A percentile compares a stretch with the other conserved stretches of the same genome.
Evolutionary conservation across 345 rosid species (phyloP).

Genomic region (Trapa incisa): DNA sequence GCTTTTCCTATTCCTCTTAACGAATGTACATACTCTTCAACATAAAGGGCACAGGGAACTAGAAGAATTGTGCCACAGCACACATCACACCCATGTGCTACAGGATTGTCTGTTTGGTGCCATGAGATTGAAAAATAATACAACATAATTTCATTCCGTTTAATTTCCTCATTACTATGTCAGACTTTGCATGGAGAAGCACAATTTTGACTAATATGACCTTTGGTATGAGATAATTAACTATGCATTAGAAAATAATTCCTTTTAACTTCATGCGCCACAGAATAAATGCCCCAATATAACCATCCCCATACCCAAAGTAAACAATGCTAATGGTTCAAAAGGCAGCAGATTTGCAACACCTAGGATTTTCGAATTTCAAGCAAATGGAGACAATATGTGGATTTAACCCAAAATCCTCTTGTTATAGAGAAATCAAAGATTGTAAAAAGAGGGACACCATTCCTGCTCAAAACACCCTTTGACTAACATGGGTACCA

Average conservation of each 20-base stretch:
- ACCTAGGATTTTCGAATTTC: not conserved
- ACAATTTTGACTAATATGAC: not conserved
- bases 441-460: not conserved
- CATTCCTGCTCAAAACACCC: not conserved
- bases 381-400: not conserved
- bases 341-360: not conserved
- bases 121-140: no score
- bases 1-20: constrained; percentile 66
- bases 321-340: not conserved
- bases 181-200: no score
- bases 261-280: not conserved
- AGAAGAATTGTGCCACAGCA: not conserved
- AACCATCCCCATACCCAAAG: not conserved
- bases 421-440: not conserved
- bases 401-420: not conserved
- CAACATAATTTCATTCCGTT: no score
- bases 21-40: constrained; percentile 85
- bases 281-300: not conserved
- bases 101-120: no score
- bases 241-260: not conserved
- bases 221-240: not conserved
- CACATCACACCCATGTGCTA: no score
- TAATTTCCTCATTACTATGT: no score
- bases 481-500: not conserved
- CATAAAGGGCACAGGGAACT: constrained; percentile 2